Conservation (phyloP, 2,329 filamentous ascomycete species). For the Spiromastix sp. region DNA sequence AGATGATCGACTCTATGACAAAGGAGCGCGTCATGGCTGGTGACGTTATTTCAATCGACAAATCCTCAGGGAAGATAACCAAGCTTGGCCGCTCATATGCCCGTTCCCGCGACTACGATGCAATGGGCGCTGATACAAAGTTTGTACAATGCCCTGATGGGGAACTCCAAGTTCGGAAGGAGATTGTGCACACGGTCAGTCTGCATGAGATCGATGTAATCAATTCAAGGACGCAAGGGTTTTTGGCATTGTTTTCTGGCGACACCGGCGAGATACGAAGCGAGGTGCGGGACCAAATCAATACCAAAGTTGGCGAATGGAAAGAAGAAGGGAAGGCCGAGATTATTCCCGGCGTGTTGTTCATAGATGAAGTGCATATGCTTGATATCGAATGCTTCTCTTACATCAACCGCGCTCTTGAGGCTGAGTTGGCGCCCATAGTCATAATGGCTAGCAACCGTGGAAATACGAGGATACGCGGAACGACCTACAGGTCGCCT, state of each 20-base stretch:
- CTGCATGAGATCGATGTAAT: conserved; percentile 99
- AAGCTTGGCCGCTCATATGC: conserved; percentile 94
- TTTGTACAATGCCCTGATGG: conserved; percentile 97
- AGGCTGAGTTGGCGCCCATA: conserved; percentile 88
- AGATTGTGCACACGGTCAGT: conserved; percentile 92
- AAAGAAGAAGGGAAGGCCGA: conserved; percentile 98
- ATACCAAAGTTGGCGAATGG: conserved; percentile 98
- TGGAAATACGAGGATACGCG: conserved; percentile 80
- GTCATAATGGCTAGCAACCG: conserved; percentile 99
- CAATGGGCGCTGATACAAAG: conserved; percentile 96
- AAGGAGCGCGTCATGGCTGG: conserved; percentile 99
- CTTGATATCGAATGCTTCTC: conserved; percentile 98
- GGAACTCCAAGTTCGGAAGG: conserved; percentile 92
- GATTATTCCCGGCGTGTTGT: conserved; percentile 92
- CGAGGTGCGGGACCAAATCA: conserved; percentile 97
- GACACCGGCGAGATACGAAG: conserved; percentile 96
- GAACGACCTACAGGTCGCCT: conserved; percentile 85
- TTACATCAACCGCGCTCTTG: conserved; percentile 93
- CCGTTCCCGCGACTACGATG: conserved; percentile 93
- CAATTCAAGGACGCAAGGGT: conserved; percentile 97
- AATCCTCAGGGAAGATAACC: conserved; percentile 94
- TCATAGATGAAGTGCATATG: conserved; percentile 99
- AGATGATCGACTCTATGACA: conserved; percentile 99
- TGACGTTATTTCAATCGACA: conserved; percentile 97
- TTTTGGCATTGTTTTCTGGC: conserved; percentile 91